A percentile compares a stretch with the other conserved stretches of the same genome.
Evolutionary conservation across 768 basidiomycete genomes (phyloP).

Genomic region (Paxillus rubicundulus): DNA sequence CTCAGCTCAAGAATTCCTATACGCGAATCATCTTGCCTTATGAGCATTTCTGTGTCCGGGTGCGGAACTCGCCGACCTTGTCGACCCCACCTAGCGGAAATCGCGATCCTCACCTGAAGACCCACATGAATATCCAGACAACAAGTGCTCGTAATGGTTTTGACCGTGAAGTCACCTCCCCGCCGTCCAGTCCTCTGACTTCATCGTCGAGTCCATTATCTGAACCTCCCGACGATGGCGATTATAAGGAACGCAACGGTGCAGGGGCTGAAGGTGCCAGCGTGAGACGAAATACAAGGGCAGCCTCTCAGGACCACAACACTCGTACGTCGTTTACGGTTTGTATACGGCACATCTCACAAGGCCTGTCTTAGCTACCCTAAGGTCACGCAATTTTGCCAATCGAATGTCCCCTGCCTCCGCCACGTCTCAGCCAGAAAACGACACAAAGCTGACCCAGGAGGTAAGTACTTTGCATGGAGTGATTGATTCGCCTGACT

Average conservation of each 20-base stretch:
- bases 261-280: conserved; percentile 37
- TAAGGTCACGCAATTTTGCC: conserved; percentile 22
- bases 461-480: conserved; percentile 46
- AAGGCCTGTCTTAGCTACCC: conserved; percentile 33
- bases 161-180: conserved; percentile 48
- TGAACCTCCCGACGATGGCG: conserved; percentile 76
- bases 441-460: conserved; percentile 44
- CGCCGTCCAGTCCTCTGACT: conserved; percentile 75
- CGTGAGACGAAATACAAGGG: conserved; percentile 53
- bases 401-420: conserved; percentile 25
- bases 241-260: conserved; percentile 54
- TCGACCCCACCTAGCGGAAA: conserved; percentile 38
- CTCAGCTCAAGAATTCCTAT: conserved; percentile 89
- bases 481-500: conserved; percentile 18
- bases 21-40: conserved; percentile 92
- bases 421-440: conserved; percentile 24
- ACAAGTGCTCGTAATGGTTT: conserved; percentile 38
- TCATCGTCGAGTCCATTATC: conserved; percentile 75
- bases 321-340: conserved; percentile 31
- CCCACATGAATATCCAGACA: conserved; percentile 48
- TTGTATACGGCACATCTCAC: conserved; percentile 6
- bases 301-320: conserved; percentile 49
- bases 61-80: conserved; percentile 58
- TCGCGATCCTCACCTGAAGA: conserved; percentile 53
- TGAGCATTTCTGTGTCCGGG: conserved; percentile 82